Conservation (phyloP, 2,329 filamentous ascomycete genomes). For the Fusarium sororula region DNA sequence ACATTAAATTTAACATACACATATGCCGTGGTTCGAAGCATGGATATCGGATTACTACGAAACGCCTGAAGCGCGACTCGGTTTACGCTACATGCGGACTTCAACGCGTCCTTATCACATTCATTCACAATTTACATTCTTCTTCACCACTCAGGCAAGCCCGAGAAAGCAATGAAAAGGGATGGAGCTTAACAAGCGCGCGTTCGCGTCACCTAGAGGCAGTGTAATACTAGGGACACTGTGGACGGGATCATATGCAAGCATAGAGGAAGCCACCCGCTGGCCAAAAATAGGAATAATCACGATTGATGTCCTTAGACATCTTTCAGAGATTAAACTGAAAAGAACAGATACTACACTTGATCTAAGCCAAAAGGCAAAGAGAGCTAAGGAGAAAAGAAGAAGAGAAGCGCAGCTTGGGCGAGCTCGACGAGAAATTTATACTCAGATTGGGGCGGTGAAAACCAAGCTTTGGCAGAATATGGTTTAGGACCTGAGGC, state of each 20-base stretch:
- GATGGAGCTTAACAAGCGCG: constrained; percentile 14
- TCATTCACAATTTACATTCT: constrained; percentile 27
- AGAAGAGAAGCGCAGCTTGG: constrained; percentile 33
- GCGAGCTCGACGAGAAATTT: constrained; percentile 25
- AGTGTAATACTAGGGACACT: constrained; percentile 55
- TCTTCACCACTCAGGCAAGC: constrained; percentile 48
- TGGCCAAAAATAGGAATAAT: constrained; percentile 76
- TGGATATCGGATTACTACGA: too few relatives aligned
- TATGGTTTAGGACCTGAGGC: background rate
- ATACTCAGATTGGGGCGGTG: constrained; percentile 29
- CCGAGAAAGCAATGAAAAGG: constrained; percentile 48
- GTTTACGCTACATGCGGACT: too few relatives aligned
- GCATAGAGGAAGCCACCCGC: constrained; percentile 48
- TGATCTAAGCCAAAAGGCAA: constrained; percentile 81
- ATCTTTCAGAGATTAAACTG: constrained; percentile 95
- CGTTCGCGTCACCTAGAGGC: constrained; percentile 52
- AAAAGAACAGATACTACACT: constrained; percentile 98
- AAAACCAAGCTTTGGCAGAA: background rate
- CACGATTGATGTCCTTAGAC: constrained; percentile 75
- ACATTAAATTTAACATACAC: too few relatives aligned
- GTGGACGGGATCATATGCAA: constrained; percentile 49
- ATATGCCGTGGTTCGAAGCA: too few relatives aligned
- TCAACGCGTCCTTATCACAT: accelerated
- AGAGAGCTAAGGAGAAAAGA: constrained; percentile 54
- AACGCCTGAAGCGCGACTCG: too few relatives aligned